phyloP scores from a whole-genome alignment of 2,329 filamentous ascomycete species.

The Alternaria conjuncta region DNA sequence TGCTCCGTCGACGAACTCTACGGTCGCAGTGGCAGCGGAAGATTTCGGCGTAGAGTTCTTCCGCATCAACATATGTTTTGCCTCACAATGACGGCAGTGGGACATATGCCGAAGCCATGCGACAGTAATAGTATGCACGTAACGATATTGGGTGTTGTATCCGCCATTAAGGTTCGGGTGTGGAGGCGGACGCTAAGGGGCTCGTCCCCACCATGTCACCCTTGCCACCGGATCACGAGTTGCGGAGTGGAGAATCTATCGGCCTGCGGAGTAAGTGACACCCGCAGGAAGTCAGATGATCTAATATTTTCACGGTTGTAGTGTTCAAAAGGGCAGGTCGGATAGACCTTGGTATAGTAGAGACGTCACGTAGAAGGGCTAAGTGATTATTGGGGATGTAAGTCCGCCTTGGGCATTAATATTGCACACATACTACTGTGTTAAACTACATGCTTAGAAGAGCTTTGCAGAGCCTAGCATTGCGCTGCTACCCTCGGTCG shows the following conservation, averaged over 20 bases:
- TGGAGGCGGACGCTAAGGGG: not conserved
- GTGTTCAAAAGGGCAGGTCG: not conserved
- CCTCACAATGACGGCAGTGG: not conserved
- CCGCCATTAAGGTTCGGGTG: not conserved
- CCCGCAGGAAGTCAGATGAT: not conserved
- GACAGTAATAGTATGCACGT: not conserved
- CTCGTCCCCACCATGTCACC: not conserved
- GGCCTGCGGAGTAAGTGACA: not conserved
- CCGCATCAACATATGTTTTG: conserved; percentile 1
- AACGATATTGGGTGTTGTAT: not conserved
- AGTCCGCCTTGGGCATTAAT: not conserved
- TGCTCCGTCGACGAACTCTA: not conserved
- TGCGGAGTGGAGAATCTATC: not conserved
- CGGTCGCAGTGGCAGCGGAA: not conserved
- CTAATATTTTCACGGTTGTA: not conserved
- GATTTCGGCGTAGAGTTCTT: conserved; percentile 5
- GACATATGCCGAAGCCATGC: not conserved
- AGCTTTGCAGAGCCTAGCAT: conserved; percentile 3
- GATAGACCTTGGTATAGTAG: not conserved
- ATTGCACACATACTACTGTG: not conserved
- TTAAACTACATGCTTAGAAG: not conserved
- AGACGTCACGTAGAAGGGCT: not conserved
- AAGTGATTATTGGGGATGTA: not conserved
- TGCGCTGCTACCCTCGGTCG: conserved; percentile 22
- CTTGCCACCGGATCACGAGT: not conserved